Base-by-base conservation (phyloP, 257 asterid species). In the Lycium barbarum region DNA sequence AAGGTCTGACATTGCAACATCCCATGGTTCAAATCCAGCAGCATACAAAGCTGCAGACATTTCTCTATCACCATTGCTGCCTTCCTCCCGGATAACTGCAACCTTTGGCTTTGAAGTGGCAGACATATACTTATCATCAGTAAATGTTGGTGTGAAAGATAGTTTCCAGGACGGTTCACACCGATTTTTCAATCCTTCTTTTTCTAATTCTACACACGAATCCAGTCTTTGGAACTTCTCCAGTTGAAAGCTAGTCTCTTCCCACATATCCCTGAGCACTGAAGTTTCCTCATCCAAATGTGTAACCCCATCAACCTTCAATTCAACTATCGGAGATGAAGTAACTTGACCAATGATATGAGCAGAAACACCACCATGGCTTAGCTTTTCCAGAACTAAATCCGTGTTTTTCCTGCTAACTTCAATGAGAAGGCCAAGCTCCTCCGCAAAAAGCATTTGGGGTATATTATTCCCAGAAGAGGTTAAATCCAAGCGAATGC, bases 11-110 rank as follows among this genome's bases (percentile, higher is more conserved):
- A 95, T 94, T 12, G 98, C 54, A 73, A 95, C 82, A 86, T 95
- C 99, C 98, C 98, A 94, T 45, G 99, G 97, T 63, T 94, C 98
- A 84, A 95, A 95, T 72, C 99, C 98, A 45, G 98, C 93, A 81
- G 98, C 94, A 65, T 89, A 79, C 86, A 95, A 95, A 71, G 98
- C 98, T 66, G 94, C 98, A 82, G 98, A 84, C 99, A 95, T 95
- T 86, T 95, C 98, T 87, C 98, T 89, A 90, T 95, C 99, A 22
- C 99, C 98, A 8, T 95, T 96, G 93, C 97, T 96, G 80, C 98
- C 99, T 90, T 96, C 98, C 89, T 96, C 99, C 0, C 99, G 94
- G 83, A 96, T 85, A 26, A 96, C 88, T 22, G 99, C 98, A 66
- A 92, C 96, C 86, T 92, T 96, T 13, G 99, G 99, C 82, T 96